These are phyloP conservation scores for Microsporum canis DNA, from an alignment of 2,329 filamentous ascomycete genomes.

Conservation along the genomic window DNA sequence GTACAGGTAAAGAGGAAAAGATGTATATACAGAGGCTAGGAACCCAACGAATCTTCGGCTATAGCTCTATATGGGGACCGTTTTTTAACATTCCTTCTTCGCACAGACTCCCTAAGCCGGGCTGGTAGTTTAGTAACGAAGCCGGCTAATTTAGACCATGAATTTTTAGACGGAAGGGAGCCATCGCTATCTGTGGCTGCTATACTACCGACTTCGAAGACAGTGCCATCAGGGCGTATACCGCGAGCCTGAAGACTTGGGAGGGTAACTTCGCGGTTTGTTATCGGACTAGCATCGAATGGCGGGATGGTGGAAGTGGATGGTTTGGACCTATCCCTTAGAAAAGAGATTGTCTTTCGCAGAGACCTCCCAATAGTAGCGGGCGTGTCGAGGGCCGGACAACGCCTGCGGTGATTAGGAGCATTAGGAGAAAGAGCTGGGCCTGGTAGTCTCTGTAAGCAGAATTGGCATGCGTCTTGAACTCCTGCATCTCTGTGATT, in stretches of 20 bases:
- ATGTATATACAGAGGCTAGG: background rate
- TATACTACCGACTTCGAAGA: background rate
- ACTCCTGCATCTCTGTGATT: background rate
- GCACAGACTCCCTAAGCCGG: background rate
- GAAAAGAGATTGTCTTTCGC: background rate
- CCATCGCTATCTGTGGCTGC: background rate
- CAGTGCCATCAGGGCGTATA: background rate
- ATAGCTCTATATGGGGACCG: background rate
- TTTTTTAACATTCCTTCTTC: background rate
- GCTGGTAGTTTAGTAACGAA: background rate
- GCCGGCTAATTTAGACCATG: background rate
- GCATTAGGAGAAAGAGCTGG: background rate
- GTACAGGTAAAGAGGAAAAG: background rate
- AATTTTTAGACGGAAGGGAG: background rate
- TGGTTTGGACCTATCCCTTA: background rate
- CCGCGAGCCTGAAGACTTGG: background rate
- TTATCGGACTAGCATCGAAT: background rate
- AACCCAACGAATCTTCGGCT: background rate
- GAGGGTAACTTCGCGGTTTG: background rate
- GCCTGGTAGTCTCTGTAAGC: conserved; percentile 1
- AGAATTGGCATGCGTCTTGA: conserved; percentile 8
- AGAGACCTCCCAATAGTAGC: background rate
- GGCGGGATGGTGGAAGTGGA: background rate
- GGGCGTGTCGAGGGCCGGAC: background rate
- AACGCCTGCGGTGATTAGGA: background rate